Conservation (phyloP, 306 rosid species). For the Oemleria cerasiformis region DNA sequence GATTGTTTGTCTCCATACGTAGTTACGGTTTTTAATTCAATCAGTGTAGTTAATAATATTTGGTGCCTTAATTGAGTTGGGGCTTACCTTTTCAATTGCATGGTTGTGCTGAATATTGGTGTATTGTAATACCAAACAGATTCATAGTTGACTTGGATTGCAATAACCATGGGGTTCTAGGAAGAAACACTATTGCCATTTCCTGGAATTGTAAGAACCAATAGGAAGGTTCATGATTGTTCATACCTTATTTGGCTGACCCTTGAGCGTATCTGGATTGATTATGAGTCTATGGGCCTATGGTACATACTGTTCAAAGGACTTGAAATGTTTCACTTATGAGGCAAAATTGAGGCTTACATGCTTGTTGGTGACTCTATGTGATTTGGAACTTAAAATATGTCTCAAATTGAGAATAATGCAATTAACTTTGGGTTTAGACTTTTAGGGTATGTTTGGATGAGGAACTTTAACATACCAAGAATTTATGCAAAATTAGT, state of each 20-base stretch:
- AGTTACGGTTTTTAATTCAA: background rate
- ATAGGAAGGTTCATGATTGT: background rate
- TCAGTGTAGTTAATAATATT: background rate
- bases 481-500: too few relatives aligned
- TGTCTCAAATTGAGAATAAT: background rate
- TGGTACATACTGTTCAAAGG: background rate
- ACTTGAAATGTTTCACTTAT: background rate
- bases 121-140: background rate
- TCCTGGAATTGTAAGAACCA: background rate
- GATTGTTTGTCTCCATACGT: background rate
- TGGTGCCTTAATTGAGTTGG: background rate
- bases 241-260: background rate
- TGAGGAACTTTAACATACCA: too few relatives aligned
- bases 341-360: background rate
- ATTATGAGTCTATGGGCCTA: background rate
- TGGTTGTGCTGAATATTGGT: background rate
- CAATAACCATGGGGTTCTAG: background rate
- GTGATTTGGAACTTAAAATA: conserved; percentile 1
- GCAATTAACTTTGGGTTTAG: background rate
- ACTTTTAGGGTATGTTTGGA: background rate
- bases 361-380: background rate
- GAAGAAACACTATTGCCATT: background rate
- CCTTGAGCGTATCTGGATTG: background rate
- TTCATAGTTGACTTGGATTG: background rate
- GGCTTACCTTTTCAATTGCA: background rate